Evolutionary conservation across 2,329 filamentous ascomycete genomes (phyloP).

Genomic region (Penicillium sp.): DNA sequence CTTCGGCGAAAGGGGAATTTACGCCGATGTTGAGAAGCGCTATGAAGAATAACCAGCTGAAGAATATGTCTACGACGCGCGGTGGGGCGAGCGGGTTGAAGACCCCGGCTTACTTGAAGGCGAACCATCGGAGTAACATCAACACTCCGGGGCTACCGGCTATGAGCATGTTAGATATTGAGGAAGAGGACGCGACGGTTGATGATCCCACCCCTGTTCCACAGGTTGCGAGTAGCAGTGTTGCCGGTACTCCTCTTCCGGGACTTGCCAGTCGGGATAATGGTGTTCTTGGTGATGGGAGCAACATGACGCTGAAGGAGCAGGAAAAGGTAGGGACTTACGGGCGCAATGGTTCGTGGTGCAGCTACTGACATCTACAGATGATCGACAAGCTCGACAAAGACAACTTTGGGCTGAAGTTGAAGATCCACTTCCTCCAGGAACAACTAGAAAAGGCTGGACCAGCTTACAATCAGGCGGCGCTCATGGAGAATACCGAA

Average conservation of each 20-base stretch:
- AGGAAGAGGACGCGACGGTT: slow-evolving; percentile 68
- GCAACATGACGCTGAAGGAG: slow-evolving; percentile 86
- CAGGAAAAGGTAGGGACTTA: slow-evolving; percentile 76
- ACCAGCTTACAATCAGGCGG: slow-evolving; percentile 85
- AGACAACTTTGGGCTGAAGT: slow-evolving; percentile 95
- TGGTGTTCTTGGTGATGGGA: slow-evolving; percentile 75
- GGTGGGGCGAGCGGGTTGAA: slow-evolving; percentile 56
- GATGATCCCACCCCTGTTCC: slow-evolving; percentile 75
- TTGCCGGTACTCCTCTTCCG: slow-evolving; percentile 80
- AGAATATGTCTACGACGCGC: slow-evolving; percentile 64
- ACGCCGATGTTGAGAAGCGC: slow-evolving; percentile 86
- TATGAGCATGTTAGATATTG: slow-evolving; percentile 72
- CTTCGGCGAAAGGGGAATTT: slow-evolving; percentile 74
- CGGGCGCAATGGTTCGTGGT: not conserved
- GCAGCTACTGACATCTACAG: slow-evolving; percentile 38
- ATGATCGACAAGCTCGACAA: slow-evolving; percentile 95
- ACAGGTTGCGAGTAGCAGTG: slow-evolving; percentile 77
- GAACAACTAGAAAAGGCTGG: slow-evolving; percentile 86
- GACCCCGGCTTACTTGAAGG: slow-evolving; percentile 71
- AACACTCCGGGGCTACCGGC: slow-evolving; percentile 75
- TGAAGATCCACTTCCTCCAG: slow-evolving; percentile 96
- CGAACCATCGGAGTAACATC: slow-evolving; percentile 68
- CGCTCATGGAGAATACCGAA: slow-evolving; percentile 92
- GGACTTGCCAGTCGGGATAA: slow-evolving; percentile 68
- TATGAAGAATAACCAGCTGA: slow-evolving; percentile 70